Conservation (phyloP, 2,329 filamentous ascomycete species). For the Pseudocercospora crystallina region DNA sequence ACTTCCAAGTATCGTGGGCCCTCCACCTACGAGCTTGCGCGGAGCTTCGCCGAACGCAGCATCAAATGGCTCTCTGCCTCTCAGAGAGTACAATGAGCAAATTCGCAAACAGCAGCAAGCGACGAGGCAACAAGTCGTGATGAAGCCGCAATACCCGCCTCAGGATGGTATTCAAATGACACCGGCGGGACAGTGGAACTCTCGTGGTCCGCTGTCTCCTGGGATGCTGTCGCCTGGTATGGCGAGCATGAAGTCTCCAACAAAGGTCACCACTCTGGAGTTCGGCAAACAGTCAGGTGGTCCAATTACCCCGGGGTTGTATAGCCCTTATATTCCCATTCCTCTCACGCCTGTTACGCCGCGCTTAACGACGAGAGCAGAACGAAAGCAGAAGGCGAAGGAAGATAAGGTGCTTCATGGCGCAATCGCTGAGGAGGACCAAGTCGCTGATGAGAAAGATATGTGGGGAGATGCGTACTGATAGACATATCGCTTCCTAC, state of each 20-base stretch:
- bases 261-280: background rate
- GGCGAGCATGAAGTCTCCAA: background rate
- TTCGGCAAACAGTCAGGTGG: too few species aligned
- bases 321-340: constrained; percentile 77
- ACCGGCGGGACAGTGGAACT: background rate
- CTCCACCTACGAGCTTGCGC: too few species aligned
- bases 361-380: constrained; percentile 66
- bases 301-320: constrained; percentile 36
- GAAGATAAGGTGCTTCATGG: constrained; percentile 55
- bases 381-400: constrained; percentile 68
- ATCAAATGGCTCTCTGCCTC: background rate
- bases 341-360: constrained; percentile 75
- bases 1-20: too few species aligned
- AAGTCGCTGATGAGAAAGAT: constrained; percentile 61
- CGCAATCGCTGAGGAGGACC: constrained; percentile 60
- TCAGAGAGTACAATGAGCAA: constrained; percentile 12
- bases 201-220: background rate
- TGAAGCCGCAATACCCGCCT: too few species aligned
- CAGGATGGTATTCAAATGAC: background rate
- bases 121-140: too few species aligned
- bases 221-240: background rate
- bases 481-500: background rate
- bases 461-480: constrained; percentile 51
- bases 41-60: background rate
- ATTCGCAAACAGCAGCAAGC: background rate